phyloP scores from a whole-genome alignment of 129 eudicot species.

The Deinandra increscens region DNA sequence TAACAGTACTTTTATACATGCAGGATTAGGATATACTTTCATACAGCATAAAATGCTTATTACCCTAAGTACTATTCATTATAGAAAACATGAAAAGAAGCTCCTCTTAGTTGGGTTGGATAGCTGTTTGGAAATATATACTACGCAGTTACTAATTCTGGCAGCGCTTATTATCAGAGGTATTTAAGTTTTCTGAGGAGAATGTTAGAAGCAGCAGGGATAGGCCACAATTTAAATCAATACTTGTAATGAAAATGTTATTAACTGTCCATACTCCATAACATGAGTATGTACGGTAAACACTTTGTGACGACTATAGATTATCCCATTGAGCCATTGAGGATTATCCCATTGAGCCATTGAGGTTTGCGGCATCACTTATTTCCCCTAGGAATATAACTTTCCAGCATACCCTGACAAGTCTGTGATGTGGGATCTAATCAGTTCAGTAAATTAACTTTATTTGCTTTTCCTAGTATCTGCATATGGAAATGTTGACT shows the following conservation, averaged over 20 bases:
- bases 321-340: neutral
- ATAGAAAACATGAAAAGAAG: neutral
- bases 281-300: neutral
- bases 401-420: constrained; percentile 11
- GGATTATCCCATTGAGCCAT: too few relatives aligned
- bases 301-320: neutral
- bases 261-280: neutral
- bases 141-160: neutral
- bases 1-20: neutral
- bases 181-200: neutral
- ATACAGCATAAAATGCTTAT: constrained; percentile 1
- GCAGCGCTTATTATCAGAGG: neutral
- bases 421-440: neutral
- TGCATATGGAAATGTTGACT: neutral
- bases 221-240: constrained; percentile 1
- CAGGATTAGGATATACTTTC: neutral
- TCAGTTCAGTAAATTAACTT: neutral
- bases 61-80: neutral
- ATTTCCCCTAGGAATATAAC: neutral
- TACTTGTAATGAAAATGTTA: neutral
- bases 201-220: neutral
- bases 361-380: too few relatives aligned
- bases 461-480: neutral
- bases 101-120: neutral
- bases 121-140: neutral